Percentiles rank a stretch among this genome's conserved stretches.
Evolutionary conservation across 1,284 basidiomycete species (phyloP).

Genomic region (Waitea zeae): DNA sequence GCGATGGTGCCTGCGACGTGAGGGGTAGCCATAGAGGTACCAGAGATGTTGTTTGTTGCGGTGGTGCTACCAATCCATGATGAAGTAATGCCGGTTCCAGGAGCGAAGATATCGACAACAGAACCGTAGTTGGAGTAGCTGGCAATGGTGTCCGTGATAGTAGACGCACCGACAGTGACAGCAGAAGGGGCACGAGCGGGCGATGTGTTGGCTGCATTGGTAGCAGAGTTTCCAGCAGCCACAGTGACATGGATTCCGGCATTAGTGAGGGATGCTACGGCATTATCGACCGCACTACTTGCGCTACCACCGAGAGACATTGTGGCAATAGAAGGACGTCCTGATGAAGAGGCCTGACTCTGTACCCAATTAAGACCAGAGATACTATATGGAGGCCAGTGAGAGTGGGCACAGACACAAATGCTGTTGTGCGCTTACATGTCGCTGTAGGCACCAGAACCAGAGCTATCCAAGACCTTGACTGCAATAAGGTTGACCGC

Average conservation of each 20-base stretch:
- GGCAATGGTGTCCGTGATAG: slow-evolving; percentile 26
- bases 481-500: slow-evolving; percentile 49
- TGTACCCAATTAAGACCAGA: slow-evolving; percentile 27
- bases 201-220: slow-evolving; percentile 11
- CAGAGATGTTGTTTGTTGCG: slow-evolving; percentile 15
- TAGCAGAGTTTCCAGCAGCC: slow-evolving; percentile 14
- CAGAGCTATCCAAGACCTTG: slow-evolving; percentile 52
- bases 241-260: slow-evolving; percentile 16
- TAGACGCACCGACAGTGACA: slow-evolving; percentile 48
- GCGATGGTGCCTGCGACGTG: slow-evolving; percentile 19
- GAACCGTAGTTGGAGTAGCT: slow-evolving; percentile 18
- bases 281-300: slow-evolving; percentile 43
- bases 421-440: slow-evolving; percentile 6
- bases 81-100: slow-evolving; percentile 17
- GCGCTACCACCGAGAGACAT: slow-evolving; percentile 59
- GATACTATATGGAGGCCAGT: slow-evolving; percentile 24
- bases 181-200: slow-evolving; percentile 25
- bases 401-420: not conserved
- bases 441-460: slow-evolving; percentile 15
- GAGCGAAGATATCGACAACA: slow-evolving; percentile 18
- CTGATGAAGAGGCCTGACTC: slow-evolving; percentile 22
- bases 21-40: slow-evolving; percentile 17
- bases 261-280: slow-evolving; percentile 20
- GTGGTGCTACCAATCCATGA: slow-evolving; percentile 15
- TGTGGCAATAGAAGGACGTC: slow-evolving; percentile 49